phyloP scores from a whole-genome alignment of 148 eudicot species.

The Oxyria digyna region DNA sequence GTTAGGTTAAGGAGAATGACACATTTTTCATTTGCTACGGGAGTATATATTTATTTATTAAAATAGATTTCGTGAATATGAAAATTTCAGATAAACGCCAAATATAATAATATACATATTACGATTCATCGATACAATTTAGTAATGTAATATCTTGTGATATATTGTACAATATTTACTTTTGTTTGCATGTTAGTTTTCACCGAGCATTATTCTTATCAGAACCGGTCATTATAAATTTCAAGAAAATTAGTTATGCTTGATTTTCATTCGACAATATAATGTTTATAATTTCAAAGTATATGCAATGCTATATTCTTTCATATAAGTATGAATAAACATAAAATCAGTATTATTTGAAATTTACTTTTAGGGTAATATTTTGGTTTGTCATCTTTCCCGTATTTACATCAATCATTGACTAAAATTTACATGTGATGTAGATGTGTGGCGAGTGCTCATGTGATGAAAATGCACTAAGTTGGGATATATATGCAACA shows the following conservation, averaged over 20 bases:
- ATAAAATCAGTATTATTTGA: background rate
- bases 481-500: background rate
- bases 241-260: no score
- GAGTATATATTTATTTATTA: background rate
- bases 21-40: background rate
- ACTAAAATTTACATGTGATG: background rate
- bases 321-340: background rate
- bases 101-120: no score
- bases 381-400: background rate
- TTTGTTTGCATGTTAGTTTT: no score
- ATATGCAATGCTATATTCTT: background rate
- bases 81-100: no score
- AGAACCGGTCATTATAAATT: no score
- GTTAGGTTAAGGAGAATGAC: background rate
- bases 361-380: background rate
- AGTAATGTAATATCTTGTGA: no score
- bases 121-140: no score
- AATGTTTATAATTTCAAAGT: no score
- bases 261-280: no score
- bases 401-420: background rate
- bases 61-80: no score
- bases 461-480: conserved; percentile 2
- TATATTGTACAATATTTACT: no score
- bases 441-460: background rate
- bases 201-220: no score